Evolutionary conservation across 495 filamentous ascomycete genomes (phyloP).

Genomic region (Sordaria brevicollis): DNA sequence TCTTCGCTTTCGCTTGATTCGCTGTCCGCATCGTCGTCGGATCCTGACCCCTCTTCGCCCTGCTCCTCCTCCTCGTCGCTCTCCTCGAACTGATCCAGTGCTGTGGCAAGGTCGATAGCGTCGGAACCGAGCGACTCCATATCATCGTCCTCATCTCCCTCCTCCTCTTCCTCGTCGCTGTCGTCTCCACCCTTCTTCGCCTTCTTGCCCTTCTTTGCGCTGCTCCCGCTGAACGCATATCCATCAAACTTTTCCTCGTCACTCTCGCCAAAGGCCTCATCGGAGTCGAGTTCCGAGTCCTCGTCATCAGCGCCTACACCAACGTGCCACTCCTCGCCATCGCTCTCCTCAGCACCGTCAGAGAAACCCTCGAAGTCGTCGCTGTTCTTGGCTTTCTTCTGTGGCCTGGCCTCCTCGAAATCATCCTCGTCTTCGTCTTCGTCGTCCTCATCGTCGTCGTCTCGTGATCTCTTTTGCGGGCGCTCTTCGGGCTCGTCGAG

Average conservation of each 20-base stretch:
- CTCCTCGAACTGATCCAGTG: constrained; percentile 60
- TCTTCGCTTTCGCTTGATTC: constrained; percentile 40
- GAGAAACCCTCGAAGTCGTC: constrained; percentile 29
- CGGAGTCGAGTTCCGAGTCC: constrained; percentile 79
- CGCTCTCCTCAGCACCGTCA: constrained; percentile 54
- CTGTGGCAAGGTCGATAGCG: constrained; percentile 73
- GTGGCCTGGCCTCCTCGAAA: constrained; percentile 30
- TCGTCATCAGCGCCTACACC: constrained; percentile 63
- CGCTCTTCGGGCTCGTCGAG: constrained; percentile 26
- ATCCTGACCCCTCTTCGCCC: constrained; percentile 21
- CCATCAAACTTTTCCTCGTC: constrained; percentile 76
- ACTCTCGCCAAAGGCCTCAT: constrained; percentile 86
- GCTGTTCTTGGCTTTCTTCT: constrained; percentile 32
- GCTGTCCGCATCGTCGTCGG: constrained; percentile 38
- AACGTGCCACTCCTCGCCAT: constrained; percentile 80
- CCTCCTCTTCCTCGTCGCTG: constrained; percentile 48
- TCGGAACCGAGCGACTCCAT: constrained; percentile 60
- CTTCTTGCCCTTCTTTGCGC: constrained; percentile 34
- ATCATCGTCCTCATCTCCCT: constrained; percentile 48
- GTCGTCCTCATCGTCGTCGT: constrained; percentile 44
- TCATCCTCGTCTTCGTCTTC: constrained; percentile 45
- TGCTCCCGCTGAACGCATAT: constrained; percentile 62
- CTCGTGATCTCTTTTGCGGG: constrained; percentile 27
- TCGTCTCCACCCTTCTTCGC: constrained; percentile 20
- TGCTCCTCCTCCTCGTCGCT: constrained; percentile 32